These are phyloP conservation scores for Pyrus hybrid DNA, from an alignment of 331 rosid genomes.

Conservation along the genomic window DNA sequence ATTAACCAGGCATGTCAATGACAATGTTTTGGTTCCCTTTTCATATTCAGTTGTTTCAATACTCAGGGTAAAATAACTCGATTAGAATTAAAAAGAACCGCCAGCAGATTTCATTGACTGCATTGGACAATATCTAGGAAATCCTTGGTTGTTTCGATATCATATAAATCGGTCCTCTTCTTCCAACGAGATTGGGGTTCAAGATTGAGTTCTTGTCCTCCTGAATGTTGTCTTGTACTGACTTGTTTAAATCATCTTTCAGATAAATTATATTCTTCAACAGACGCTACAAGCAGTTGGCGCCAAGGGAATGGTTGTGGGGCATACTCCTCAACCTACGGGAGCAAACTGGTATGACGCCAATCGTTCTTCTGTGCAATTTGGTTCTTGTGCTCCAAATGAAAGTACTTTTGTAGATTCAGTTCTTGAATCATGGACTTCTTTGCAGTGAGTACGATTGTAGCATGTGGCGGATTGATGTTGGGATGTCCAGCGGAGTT, in stretches of 20 bases:
- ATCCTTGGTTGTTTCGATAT: too few species aligned
- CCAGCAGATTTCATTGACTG: too few species aligned
- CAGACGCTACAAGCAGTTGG: conserved; percentile 79
- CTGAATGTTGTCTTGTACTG: background rate
- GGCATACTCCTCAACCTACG: conserved; percentile 88
- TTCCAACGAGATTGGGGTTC: background rate
- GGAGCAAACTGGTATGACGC: conserved; percentile 77
- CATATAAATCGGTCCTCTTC: background rate
- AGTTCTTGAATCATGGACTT: background rate
- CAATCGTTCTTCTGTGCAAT: background rate
- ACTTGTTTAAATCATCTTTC: conserved; percentile 14
- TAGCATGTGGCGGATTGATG: conserved; percentile 95
- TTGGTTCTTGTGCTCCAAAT: background rate
- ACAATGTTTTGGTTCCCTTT: background rate
- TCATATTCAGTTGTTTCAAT: background rate
- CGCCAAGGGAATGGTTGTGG: conserved; percentile 93
- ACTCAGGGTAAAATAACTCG: background rate
- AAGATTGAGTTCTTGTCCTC: background rate
- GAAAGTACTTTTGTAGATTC: background rate
- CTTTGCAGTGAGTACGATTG: conserved; percentile 75
- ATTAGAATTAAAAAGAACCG: background rate
- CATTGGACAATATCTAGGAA: too few species aligned
- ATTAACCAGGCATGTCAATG: conserved; percentile 45
- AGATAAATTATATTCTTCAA: conserved; percentile 66
- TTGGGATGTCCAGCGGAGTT: conserved; percentile 96